phyloP scores from a whole-genome alignment of 2,329 filamentous ascomycete species.

The Aspergillus tanneri region DNA sequence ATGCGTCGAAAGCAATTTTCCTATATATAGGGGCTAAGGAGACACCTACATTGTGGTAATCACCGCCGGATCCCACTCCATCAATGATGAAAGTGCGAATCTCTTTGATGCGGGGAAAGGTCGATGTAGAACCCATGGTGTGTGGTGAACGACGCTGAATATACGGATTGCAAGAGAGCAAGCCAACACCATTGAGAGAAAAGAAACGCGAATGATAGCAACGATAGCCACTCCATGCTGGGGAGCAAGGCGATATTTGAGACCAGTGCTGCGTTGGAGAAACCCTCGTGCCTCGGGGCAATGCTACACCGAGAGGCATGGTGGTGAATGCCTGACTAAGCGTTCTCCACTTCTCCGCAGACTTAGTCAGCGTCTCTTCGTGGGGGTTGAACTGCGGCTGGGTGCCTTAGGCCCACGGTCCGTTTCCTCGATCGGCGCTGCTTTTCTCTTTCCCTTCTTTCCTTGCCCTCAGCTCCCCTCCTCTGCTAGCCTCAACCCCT shows the following conservation, averaged over 20 bases:
- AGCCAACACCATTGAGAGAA: conserved; percentile 12
- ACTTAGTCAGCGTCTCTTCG: conserved; percentile 1
- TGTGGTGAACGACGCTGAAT: conserved; percentile 2
- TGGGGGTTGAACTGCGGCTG: conserved; percentile 4
- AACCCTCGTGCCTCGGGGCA: conserved; percentile 28
- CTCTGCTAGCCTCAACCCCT: background rate
- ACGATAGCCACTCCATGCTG: too few relatives aligned
- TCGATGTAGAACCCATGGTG: conserved; percentile 31
- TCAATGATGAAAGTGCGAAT: conserved; percentile 49
- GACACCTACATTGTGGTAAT: conserved; percentile 82
- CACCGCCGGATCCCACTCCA: conserved; percentile 49
- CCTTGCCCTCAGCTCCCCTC: background rate
- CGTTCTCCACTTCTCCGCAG: background rate
- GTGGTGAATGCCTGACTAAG: background rate
- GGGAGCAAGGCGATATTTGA: conserved; percentile 21
- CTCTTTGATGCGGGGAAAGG: conserved; percentile 47
- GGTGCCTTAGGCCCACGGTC: conserved; percentile 11
- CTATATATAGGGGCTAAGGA: background rate
- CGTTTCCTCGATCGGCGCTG: background rate
- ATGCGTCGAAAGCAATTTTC: background rate
- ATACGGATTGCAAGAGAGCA: background rate
- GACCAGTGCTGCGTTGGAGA: conserved; percentile 11
- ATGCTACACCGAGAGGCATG: conserved; percentile 29
- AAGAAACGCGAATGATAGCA: too few relatives aligned
- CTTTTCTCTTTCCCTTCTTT: conserved; percentile 4